Conservation (phyloP, 164 flowering plant species). For the Pachysandra terminalis region DNA sequence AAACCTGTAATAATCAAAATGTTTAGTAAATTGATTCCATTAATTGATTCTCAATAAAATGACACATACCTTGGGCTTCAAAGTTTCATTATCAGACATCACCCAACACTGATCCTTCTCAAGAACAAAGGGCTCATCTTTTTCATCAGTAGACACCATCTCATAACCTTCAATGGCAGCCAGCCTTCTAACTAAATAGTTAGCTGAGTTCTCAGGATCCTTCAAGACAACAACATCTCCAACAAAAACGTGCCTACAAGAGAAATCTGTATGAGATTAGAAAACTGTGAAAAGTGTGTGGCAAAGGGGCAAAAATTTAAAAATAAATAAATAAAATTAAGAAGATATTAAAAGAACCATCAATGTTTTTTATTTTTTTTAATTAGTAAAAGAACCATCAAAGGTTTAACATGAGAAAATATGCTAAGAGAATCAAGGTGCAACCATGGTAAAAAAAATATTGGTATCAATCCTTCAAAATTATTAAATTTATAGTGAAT, state of each 20-base stretch:
- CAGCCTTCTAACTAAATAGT: constrained; percentile 79
- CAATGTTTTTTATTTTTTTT: too few species aligned
- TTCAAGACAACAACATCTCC: constrained; percentile 91
- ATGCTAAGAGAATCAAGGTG: neutral
- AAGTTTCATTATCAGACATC: constrained; percentile 69
- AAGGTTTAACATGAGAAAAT: neutral
- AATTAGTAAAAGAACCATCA: too few species aligned
- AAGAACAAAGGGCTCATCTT: constrained; percentile 83
- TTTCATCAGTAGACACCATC: constrained; percentile 82
- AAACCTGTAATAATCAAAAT: neutral
- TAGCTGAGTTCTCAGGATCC: constrained; percentile 63
- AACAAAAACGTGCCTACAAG: constrained; percentile 65
- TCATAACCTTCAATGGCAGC: constrained; percentile 90
- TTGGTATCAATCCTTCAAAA: neutral
- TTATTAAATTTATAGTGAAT: neutral
- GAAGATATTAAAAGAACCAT: neutral
- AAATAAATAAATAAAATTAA: neutral
- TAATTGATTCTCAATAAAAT: neutral
- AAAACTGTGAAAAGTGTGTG: neutral
- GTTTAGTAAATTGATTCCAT: neutral
- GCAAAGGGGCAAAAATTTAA: neutral
- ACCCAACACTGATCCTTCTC: constrained; percentile 92
- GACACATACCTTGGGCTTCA: constrained; percentile 76
- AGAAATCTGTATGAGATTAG: constrained; percentile 4
- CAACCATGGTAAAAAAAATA: neutral